A percentile compares a stretch with the other conserved stretches of the same genome.
Conservation (phyloP, 306 rosid genomes). For the Comarum palustre region DNA sequence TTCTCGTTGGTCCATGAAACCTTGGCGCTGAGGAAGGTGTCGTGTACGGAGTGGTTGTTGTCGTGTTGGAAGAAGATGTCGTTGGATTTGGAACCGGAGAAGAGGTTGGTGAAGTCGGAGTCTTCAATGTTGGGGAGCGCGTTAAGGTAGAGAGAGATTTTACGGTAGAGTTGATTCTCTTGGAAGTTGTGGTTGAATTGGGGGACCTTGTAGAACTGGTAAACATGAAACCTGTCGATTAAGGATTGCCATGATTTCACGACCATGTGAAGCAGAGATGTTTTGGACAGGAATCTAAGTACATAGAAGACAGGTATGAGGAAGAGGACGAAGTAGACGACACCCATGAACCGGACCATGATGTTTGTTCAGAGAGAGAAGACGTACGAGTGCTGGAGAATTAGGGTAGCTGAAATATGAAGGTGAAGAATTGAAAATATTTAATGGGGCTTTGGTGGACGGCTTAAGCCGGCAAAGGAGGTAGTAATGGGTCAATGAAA, state of each 20-base stretch:
- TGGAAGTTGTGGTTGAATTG: conserved; percentile 50
- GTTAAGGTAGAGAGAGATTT: conserved; percentile 57
- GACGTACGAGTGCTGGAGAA: not conserved
- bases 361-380: not conserved
- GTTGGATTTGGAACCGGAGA: conserved; percentile 62
- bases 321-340: conserved; percentile 32
- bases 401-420: not conserved
- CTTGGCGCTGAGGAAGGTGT: conserved; percentile 67
- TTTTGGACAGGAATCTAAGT: conserved; percentile 50
- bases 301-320: conserved; percentile 21
- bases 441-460: conserved; percentile 6
- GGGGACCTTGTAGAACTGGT: conserved; percentile 73
- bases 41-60: conserved; percentile 47
- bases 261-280: conserved; percentile 57
- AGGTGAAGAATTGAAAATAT: not conserved
- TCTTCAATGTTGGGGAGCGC: conserved; percentile 78
- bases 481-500: conserved; percentile 27
- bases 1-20: conserved; percentile 55
- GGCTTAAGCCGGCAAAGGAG: conserved; percentile 40
- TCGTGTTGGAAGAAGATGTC: conserved; percentile 73
- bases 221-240: conserved; percentile 46
- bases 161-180: conserved; percentile 68
- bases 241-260: conserved; percentile 52
- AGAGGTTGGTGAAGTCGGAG: conserved; percentile 69
- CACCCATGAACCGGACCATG: conserved; percentile 3